Conservation (phyloP, 2,329 filamentous ascomycete species). For the Chrysoporthe deuterocubensis region DNA sequence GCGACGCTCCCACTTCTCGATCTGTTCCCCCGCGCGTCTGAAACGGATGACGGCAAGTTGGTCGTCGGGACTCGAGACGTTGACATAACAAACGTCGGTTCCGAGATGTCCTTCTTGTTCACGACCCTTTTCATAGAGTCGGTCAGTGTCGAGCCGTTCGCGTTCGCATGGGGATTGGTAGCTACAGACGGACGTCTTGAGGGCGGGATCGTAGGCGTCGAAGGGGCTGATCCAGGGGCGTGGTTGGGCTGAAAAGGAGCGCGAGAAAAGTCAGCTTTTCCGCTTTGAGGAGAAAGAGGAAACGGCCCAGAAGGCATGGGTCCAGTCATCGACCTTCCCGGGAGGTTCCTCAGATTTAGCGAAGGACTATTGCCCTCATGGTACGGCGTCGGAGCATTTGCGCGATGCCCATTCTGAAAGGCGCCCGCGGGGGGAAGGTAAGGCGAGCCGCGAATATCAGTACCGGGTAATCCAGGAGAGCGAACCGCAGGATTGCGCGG, state of each 20-base stretch:
- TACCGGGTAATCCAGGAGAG: slow-evolving; percentile 53
- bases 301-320: slow-evolving; percentile 45
- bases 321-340: slow-evolving; percentile 40
- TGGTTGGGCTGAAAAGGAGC: slow-evolving; percentile 37
- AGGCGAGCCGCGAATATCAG: slow-evolving; percentile 52
- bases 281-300: slow-evolving; percentile 48
- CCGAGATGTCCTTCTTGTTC: slow-evolving; percentile 54
- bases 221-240: slow-evolving; percentile 40
- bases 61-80: slow-evolving; percentile 51
- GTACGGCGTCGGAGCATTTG: slow-evolving; percentile 32
- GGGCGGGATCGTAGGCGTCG: slow-evolving; percentile 37
- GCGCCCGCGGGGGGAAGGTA: slow-evolving; percentile 51
- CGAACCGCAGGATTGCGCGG: slow-evolving; percentile 41
- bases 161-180: slow-evolving; percentile 36
- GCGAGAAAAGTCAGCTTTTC: slow-evolving; percentile 34
- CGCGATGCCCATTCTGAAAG: slow-evolving; percentile 34
- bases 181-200: slow-evolving; percentile 41
- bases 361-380: slow-evolving; percentile 37
- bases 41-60: slow-evolving; percentile 40
- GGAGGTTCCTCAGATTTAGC: slow-evolving; percentile 41
- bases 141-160: slow-evolving; percentile 39
- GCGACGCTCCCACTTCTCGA: slow-evolving; percentile 43
- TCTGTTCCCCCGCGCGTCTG: slow-evolving; percentile 34
- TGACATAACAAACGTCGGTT: slow-evolving; percentile 52
- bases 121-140: slow-evolving; percentile 48